Evolutionary conservation across 2,329 filamentous ascomycete genomes (phyloP), one percentile per base, ranked within the genome.

Genomic region (Epichloe sibirici): DNA sequence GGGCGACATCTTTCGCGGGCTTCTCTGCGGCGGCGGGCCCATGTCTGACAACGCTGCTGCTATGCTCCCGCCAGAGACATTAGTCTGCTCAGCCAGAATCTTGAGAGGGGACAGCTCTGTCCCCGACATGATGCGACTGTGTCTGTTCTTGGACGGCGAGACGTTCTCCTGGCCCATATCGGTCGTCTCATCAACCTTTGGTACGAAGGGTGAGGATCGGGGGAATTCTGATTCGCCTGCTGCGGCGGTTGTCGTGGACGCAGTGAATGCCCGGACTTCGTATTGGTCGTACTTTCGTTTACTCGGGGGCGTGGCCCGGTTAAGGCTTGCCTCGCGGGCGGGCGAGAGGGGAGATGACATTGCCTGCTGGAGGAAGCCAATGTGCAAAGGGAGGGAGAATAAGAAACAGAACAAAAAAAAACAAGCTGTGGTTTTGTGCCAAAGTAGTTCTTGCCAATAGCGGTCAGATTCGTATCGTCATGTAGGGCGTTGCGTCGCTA

Each of bases 101-200:
- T 78, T 79, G 38, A 82, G 69, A 40, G 78, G 78, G 49, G 78
- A 79, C 35, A 81, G 72, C 58, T 78, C 77, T 53, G 67, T 73
- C 52, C 78, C 78, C 37, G 78, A 79, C 51, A 81, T 66, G 57
- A 82, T 74, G 56, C 78, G 74, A 23, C 77, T 79, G 55, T 76
- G 72, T 47, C 75, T 73, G 57, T 66, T 63, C 59, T 76, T 77
- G 48, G 68, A 67, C 11, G 74, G 71, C 43, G 72, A 72, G 39
- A 68, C 57, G 63, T 78, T 74, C 62, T 78, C 72, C 59, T 77
- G 70, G 56, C 70, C 69, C 37, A 59, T 54, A 28, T 54, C 54
- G 8, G 51, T 51, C 13, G 58, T 65, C 42, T 71, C 69, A 57
- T 62, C 65, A 52, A 66, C 57, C 23, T 63, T 50, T 17, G 62